Evolutionary conservation across 2,329 filamentous ascomycete genomes (phyloP), one percentile per base, ranked within the genome.

Genomic region (Orbilia ellipsospora): DNA sequence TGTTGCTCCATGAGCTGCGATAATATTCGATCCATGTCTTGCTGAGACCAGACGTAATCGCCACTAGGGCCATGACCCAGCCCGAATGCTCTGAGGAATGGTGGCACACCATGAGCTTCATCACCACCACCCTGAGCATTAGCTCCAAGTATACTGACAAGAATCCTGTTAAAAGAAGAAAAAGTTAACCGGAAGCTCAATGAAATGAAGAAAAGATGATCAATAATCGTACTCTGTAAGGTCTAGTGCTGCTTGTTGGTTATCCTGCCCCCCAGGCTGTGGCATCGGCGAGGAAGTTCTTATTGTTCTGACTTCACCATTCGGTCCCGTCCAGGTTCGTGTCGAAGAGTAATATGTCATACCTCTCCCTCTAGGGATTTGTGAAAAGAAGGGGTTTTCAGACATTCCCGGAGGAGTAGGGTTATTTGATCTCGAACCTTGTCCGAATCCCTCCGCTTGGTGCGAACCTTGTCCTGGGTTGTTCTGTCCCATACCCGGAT

Each of bases 41-140:
- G 93, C 82, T 98, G 92, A 0, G 91, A 91, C 81, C 94, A 96
- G 0, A 97, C 94, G 6, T 90, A 92, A 82, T 98, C 94, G 18
- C 93, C 92, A 72, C 87, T 85, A 15, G 54, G 81, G 80, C 68
- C 67, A 31, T 74, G 69, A 16, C 66, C 66, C 31, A 76, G 40
- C 20, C 72, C 76, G 69, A 78, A 63, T 12, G 70, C 70, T 36
- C 64, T 60, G 4, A 74, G 36, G 45, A 74, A 66, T n/a, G 56
- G 63, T 48, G 70, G 59, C n/a, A 74, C 54, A 54, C 56, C 70
- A 16, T 64, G 50, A 8, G 31, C 42, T 15, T 64, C 70, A 51
- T 60, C 48, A n/a, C 52, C 52, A n/a, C 40, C 31, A 1, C 16
- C 36, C 4, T 74, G 63, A 16, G 60, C 54, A 28, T 23, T 31